Base-by-base conservation (phyloP, 805 yeast species). In the Saccharomyces kudriavzevii region DNA sequence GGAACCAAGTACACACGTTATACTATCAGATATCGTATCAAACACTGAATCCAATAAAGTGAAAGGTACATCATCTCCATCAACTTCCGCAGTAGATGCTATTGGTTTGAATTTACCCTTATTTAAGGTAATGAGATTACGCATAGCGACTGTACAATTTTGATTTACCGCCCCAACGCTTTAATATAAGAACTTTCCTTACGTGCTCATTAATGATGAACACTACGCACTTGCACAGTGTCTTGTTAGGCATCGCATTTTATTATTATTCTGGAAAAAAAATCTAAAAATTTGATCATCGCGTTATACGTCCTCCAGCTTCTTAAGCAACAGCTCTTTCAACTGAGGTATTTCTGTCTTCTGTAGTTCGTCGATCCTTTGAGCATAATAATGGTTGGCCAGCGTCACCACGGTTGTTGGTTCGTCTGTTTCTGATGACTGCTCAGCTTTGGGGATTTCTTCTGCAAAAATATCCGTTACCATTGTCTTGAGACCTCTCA, bases 21-120 rank as follows among this genome's bases (percentile, higher is more conserved):
- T 74, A 52, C 87, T 79, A 65, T 89, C 94, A 9, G 85, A 77
- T 31, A 87, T 79, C 0, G 87, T 78, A 65, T 89, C 96, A 62
- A 89, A 88, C 11, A 74, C 78, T 53, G 69, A 65, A 30, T 65
- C 65, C 13, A 63, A 48, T 26, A 68, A 49, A 17, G 58, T 53
- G 30, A 62, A 58, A 24, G 60, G 48, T 2, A 55, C 6, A 22
- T 49, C 56, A n/a, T 56, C 53, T 20, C 50, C 56, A 27, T 47
- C 52, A 24, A 53, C 60, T 22, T 59, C 57, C 14, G 51, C 48
- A n/a, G 56, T 49, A 20, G 56, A 47, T 29, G 62, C 55, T 8
- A 52, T 48, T 6, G 70, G 70, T 47, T 53, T 59, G 25, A 70
- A 52, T 31, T 55, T 60, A 31, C 72, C 72, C 49, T 61, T 64